Evolutionary conservation across 495 filamentous ascomycete species (phyloP).

Genomic region (Neurospora tetrasperma): DNA sequence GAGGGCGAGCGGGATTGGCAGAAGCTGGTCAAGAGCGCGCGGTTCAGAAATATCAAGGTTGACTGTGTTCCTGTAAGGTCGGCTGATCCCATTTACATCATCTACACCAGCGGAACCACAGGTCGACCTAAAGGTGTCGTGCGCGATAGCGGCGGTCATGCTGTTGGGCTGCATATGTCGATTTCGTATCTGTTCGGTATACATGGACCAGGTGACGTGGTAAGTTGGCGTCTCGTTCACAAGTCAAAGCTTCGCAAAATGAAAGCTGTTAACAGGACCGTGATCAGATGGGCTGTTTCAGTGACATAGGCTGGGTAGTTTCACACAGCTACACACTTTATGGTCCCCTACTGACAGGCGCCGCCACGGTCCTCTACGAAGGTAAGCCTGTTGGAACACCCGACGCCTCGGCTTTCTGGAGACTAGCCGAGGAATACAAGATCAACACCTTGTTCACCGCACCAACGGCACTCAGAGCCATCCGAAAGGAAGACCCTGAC

Average conservation of each 20-base stretch:
- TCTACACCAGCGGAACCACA: slow-evolving; percentile 80
- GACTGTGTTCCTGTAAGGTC: slow-evolving; percentile 67
- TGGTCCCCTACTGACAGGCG: slow-evolving; percentile 63
- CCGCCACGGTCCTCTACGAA: slow-evolving; percentile 81
- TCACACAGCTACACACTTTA: slow-evolving; percentile 83
- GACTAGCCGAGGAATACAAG: slow-evolving; percentile 72
- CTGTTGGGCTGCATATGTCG: slow-evolving; percentile 71
- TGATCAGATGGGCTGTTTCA: slow-evolving; percentile 21
- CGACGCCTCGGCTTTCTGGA: slow-evolving; percentile 78
- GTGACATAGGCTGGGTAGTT: slow-evolving; percentile 82
- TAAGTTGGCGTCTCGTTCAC: slow-evolving; percentile 14
- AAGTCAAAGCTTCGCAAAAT: background rate
- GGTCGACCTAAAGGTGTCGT: slow-evolving; percentile 84
- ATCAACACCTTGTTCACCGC: slow-evolving; percentile 80
- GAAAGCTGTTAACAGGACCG: background rate
- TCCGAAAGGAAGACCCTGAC: slow-evolving; percentile 73
- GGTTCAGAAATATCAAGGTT: slow-evolving; percentile 51
- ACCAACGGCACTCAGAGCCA: slow-evolving; percentile 76
- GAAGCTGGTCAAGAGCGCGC: slow-evolving; percentile 56
- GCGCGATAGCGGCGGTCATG: slow-evolving; percentile 75
- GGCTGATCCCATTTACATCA: slow-evolving; percentile 75
- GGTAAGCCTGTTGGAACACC: slow-evolving; percentile 89
- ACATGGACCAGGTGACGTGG: slow-evolving; percentile 66
- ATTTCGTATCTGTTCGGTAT: slow-evolving; percentile 73
- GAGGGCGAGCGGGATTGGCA: slow-evolving; percentile 72